Percentiles rank a stretch among this genome's conserved stretches.
phyloP scores from a whole-genome alignment of 495 filamentous ascomycete genomes.

The Cladorrhinum samala region DNA sequence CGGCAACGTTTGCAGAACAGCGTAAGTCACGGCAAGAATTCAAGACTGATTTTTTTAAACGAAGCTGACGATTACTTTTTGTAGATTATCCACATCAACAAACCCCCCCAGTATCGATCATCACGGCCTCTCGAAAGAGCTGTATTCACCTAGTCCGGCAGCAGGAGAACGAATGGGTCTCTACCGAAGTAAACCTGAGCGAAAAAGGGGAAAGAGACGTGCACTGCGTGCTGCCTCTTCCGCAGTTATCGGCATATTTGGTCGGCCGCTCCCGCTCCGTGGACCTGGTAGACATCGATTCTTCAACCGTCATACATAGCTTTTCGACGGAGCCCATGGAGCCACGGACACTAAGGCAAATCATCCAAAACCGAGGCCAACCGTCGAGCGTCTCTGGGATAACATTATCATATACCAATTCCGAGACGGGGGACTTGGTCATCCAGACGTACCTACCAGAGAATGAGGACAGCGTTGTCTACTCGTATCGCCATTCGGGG shows the following conservation, averaged over 20 bases:
- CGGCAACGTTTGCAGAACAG: conserved; percentile 35
- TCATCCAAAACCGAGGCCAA: conserved; percentile 39
- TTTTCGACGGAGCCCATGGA: conserved; percentile 53
- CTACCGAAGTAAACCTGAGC: conserved; percentile 31
- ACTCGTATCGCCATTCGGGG: conserved; percentile 27
- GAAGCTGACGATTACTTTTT: neutral
- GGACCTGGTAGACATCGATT: conserved; percentile 48
- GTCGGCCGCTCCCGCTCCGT: conserved; percentile 42
- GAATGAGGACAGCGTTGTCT: conserved; percentile 36
- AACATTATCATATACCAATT: conserved; percentile 47
- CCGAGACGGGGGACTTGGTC: conserved; percentile 47
- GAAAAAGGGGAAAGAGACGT: conserved; percentile 26
- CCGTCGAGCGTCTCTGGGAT: conserved; percentile 45
- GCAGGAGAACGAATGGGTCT: conserved; percentile 30
- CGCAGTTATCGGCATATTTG: conserved; percentile 40
- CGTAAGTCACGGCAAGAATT: too few species aligned
- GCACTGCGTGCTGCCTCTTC: conserved; percentile 35
- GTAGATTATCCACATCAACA: conserved; percentile 10
- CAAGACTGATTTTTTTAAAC: too few species aligned
- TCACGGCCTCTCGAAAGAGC: conserved; percentile 38
- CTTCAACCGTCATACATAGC: conserved; percentile 45
- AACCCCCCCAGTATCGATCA: conserved; percentile 20
- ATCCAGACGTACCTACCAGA: conserved; percentile 51
- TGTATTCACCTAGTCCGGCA: conserved; percentile 42
- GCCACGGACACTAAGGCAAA: conserved; percentile 45